Evolutionary conservation across 257 asterid species (phyloP).

Genomic region (Gardenia jasminoides): DNA sequence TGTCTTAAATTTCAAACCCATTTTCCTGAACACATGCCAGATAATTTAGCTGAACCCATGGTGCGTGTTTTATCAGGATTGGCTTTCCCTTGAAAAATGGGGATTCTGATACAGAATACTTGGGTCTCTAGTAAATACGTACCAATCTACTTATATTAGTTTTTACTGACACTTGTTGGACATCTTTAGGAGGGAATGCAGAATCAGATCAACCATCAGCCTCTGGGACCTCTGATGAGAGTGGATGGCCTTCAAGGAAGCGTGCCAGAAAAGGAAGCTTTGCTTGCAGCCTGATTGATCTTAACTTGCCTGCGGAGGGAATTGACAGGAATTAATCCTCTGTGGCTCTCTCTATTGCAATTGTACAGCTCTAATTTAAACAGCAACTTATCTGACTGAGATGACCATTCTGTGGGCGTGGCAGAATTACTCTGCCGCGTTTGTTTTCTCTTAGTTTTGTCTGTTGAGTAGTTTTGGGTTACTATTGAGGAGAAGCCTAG

Average conservation of each 20-base stretch:
- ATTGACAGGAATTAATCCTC: constrained; percentile 31
- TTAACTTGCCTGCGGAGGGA: constrained; percentile 69
- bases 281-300: constrained; percentile 49
- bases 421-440: background rate
- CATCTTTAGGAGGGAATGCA: constrained; percentile 35
- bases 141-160: background rate
- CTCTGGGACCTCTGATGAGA: constrained; percentile 49
- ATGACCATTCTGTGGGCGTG: background rate
- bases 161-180: constrained; percentile 11
- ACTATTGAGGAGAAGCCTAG: background rate
- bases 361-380: constrained; percentile 29
- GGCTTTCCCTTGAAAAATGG: background rate
- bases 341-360: constrained; percentile 11
- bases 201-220: constrained; percentile 55
- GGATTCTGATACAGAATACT: background rate
- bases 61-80: background rate
- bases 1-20: background rate
- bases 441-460: constrained; percentile 5
- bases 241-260: constrained; percentile 44
- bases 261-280: constrained; percentile 48
- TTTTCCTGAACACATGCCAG: background rate
- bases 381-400: constrained; percentile 8
- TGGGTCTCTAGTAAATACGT: background rate
- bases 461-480: background rate
- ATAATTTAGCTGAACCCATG: background rate